A percentile compares a stretch with the other conserved stretches of the same genome.
Evolutionary conservation across 805 yeast species (phyloP).

Genomic region (Lipomyces kockii): DNA sequence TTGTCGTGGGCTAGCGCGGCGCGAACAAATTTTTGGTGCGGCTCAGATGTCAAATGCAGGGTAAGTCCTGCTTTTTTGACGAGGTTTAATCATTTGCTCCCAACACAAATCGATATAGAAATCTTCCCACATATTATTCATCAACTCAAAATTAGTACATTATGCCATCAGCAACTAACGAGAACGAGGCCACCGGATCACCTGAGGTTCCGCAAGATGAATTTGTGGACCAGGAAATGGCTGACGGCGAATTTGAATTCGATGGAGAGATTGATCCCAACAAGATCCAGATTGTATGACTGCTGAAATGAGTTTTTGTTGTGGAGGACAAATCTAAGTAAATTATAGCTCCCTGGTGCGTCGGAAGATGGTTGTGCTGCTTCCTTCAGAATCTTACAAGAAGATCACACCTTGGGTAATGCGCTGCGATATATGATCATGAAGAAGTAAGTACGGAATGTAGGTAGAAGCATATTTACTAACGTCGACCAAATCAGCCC

Average conservation of each 20-base stretch:
- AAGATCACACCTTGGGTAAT: slow-evolving; percentile 96
- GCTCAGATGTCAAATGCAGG: background rate
- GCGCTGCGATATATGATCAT: slow-evolving; percentile 90
- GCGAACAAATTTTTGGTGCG: background rate
- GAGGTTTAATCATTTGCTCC: too few species aligned
- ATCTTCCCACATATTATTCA: background rate
- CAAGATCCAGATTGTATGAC: slow-evolving; percentile 43
- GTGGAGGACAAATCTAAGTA: background rate
- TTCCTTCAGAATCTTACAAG: slow-evolving; percentile 88
- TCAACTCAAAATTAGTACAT: background rate
- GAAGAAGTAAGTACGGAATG: slow-evolving; percentile 63
- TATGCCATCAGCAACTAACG: slow-evolving; percentile 13
- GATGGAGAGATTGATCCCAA: slow-evolving; percentile 40
- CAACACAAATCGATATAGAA: too few species aligned
- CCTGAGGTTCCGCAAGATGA: slow-evolving; percentile 7
- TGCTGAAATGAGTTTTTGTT: background rate
- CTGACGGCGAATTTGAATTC: slow-evolving; percentile 17
- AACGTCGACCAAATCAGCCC: slow-evolving; percentile 52
- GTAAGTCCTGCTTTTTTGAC: background rate
- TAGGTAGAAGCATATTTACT: background rate
- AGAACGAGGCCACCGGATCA: background rate
- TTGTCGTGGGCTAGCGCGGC: background rate
- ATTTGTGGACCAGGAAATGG: slow-evolving; percentile 18
- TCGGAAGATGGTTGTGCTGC: slow-evolving; percentile 94
- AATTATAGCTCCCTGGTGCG: slow-evolving; percentile 69